phyloP scores from a whole-genome alignment of 495 filamentous ascomycete species.

The Annulohypoxylon bovei region DNA sequence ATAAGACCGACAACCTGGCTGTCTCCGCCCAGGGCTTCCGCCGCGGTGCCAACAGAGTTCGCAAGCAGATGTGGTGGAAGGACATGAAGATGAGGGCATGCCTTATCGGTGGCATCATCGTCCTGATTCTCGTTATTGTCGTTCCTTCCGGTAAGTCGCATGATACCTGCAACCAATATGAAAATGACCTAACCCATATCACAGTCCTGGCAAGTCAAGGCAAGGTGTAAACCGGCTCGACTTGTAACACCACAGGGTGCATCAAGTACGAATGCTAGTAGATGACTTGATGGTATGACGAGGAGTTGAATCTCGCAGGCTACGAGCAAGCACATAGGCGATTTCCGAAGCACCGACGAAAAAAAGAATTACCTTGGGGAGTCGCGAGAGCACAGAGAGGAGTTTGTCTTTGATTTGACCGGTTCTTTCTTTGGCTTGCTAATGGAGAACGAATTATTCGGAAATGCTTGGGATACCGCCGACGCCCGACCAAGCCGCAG shows the following conservation, averaged over 20 bases:
- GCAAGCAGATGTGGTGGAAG: conserved; percentile 87
- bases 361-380: background rate
- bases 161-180: background rate
- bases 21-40: conserved; percentile 92
- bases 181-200: conserved; percentile 11
- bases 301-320: conserved; percentile 35
- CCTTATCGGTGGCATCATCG: conserved; percentile 85
- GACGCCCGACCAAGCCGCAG: background rate
- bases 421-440: conserved; percentile 33
- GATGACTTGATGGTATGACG: conserved; percentile 31
- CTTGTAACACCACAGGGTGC: conserved; percentile 22
- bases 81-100: conserved; percentile 99
- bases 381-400: conserved; percentile 32
- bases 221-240: conserved; percentile 30
- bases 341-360: conserved; percentile 10
- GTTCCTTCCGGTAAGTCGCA: conserved; percentile 77
- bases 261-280: conserved; percentile 21
- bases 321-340: conserved; percentile 33
- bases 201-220: conserved; percentile 37
- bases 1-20: conserved; percentile 95
- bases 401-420: conserved; percentile 39
- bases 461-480: conserved; percentile 40
- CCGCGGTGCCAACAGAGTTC: conserved; percentile 90
- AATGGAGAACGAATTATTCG: conserved; percentile 20
- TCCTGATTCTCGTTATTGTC: conserved; percentile 91